Evolutionary conservation across 2,329 filamentous ascomycete genomes (phyloP).

Genomic region (Xylaria polymorpha): DNA sequence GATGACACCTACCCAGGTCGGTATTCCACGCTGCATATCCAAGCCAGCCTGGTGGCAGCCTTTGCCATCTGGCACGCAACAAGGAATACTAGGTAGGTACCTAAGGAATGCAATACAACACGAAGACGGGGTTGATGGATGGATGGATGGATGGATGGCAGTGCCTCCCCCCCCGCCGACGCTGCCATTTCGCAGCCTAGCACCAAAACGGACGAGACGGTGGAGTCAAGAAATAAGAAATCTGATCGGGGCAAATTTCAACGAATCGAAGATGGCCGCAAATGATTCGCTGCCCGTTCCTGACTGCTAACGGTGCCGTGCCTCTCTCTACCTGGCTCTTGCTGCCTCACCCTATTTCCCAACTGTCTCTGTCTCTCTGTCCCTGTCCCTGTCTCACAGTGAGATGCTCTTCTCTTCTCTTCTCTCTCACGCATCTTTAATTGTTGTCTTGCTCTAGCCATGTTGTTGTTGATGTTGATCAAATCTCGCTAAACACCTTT

Average conservation of each 20-base stretch:
- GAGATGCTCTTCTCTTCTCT: background rate
- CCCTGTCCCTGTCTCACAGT: background rate
- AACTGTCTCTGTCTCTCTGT: background rate
- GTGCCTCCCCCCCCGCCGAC: background rate
- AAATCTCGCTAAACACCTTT: background rate
- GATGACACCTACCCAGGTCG: conserved; percentile 10
- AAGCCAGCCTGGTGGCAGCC: background rate
- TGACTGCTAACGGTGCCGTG: conserved; percentile 3
- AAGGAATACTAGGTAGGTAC: background rate
- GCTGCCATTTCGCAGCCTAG: background rate
- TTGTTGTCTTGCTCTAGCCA: background rate
- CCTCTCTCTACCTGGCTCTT: background rate
- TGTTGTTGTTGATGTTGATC: background rate
- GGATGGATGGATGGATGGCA: conserved; percentile 6
- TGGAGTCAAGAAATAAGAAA: conserved; percentile 9
- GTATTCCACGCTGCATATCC: conserved; percentile 2
- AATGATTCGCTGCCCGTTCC: conserved; percentile 12
- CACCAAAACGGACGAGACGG: conserved; percentile 20
- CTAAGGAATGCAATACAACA: conserved; percentile 7
- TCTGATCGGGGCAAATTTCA: conserved; percentile 30
- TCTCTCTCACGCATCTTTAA: background rate
- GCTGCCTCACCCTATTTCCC: conserved; percentile 10
- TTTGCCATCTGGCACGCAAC: conserved; percentile 24
- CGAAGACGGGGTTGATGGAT: background rate
- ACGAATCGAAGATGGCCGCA: conserved; percentile 8